Percentiles rank a stretch among this genome's conserved stretches.
Conservation (phyloP, 495 filamentous ascomycete genomes). For the Penicillium herquei region DNA sequence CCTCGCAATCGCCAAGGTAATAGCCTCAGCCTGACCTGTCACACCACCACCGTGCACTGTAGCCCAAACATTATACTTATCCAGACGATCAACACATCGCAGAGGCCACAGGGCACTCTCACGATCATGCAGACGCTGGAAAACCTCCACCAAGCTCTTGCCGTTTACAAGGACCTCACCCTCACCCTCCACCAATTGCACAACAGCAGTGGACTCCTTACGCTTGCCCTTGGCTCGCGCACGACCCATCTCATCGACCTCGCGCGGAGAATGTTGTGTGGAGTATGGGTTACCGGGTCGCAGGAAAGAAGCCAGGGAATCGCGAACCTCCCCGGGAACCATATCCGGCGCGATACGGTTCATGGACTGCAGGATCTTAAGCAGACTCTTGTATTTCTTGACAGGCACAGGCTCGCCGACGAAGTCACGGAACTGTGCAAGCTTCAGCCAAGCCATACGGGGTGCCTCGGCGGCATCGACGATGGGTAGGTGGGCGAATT, state of each 20-base stretch:
- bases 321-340: conserved; percentile 64
- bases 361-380: conserved; percentile 72
- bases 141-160: conserved; percentile 71
- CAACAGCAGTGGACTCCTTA: conserved; percentile 81
- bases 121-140: conserved; percentile 86
- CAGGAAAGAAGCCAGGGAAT: conserved; percentile 66
- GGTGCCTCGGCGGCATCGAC: conserved; percentile 63
- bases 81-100: conserved; percentile 74
- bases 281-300: conserved; percentile 70
- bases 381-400: conserved; percentile 72
- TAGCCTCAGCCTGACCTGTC: conserved; percentile 93
- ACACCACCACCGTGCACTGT: conserved; percentile 79
- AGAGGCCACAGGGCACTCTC: conserved; percentile 93
- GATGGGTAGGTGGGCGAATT: conserved; percentile 68
- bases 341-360: conserved; percentile 82
- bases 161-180: conserved; percentile 90
- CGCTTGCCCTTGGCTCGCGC: conserved; percentile 76
- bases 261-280: conserved; percentile 51
- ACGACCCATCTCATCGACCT: conserved; percentile 71
- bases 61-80: conserved; percentile 97
- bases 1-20: conserved; percentile 88
- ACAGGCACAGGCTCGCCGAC: conserved; percentile 75
- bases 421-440: conserved; percentile 69
- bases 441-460: conserved; percentile 79
- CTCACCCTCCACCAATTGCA: conserved; percentile 84